Base-by-base conservation (phyloP, 1,139 yeast species). In the Wickerhamomyces sp. region DNA sequence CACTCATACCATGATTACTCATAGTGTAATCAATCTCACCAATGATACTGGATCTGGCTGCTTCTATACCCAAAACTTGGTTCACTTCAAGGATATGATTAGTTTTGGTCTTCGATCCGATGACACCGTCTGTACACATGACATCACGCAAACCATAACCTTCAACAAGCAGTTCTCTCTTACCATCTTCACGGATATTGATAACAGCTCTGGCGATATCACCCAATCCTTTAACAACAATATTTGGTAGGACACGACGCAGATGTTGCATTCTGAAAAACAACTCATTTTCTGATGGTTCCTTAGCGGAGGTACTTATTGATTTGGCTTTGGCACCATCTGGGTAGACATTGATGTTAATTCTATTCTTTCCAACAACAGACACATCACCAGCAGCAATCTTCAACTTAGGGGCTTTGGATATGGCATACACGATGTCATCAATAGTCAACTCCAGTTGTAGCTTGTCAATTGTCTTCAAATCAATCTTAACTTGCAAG, bases 1-100 rank as follows among this genome's bases (percentile, higher is more conserved):
- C 97, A 59, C 95, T 86, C 98, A 93, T 93, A 62, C 98, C 98
- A 70, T 93, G 98, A 61, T 88, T 87, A 61, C 95, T 81, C 99
- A 93, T 93, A 38, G 98, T 93, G 55, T 89, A 88, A 59, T 87
- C 95, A 59, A 93, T 91, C 67, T 93, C 98, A 46, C 80, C 80
- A 55, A 91, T 84, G 57, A 93, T 93, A 47, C 95, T 81, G 0
- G 88, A 69, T 59, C 99, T 74, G 1, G 98, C 98, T 2, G 99
- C 99, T 60, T 93, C 99, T 47, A 93, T 93, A 54, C 99, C 99
- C 45, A 93, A 69, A 11, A 91, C 96, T 42, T 78, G 77, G 54
- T 76, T 79, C 46, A 91, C 89, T 59, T 93, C 99, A 42, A 91
- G 66, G 25, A 93, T 79, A 62, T 93, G 99, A 59, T 93, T 93